These are phyloP conservation scores for Candida easanensis DNA, from an alignment of 805 yeast species.

Conservation along the genomic window DNA sequence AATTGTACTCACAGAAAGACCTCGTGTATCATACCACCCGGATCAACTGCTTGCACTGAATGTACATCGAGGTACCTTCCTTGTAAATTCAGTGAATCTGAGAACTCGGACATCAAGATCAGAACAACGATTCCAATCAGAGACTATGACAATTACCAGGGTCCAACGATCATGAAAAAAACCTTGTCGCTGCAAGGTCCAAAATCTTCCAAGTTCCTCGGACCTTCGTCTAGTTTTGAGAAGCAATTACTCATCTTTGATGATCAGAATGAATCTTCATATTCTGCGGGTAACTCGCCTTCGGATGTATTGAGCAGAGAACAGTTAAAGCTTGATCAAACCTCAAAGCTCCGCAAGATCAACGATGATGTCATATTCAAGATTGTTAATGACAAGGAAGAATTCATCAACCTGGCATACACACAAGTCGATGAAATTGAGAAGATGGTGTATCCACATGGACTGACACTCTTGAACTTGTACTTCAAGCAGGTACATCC, in stretches of 20 bases:
- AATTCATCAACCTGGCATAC: conserved; percentile 24
- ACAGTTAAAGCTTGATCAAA: conserved; percentile 15
- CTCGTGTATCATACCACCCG: conserved; percentile 21
- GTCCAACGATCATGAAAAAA: conserved; percentile 28
- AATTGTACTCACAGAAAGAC: conserved; percentile 25
- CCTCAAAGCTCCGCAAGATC: conserved; percentile 23
- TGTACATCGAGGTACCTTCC: conserved; percentile 25
- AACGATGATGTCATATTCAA: conserved; percentile 24
- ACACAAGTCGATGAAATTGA: conserved; percentile 30
- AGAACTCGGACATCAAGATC: conserved; percentile 14
- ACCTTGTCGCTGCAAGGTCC: conserved; percentile 29
- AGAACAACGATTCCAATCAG: conserved; percentile 25
- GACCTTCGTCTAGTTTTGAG: conserved; percentile 27
- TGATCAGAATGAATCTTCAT: not conserved
- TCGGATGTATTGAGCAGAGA: conserved; percentile 14
- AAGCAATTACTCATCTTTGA: conserved; percentile 21
- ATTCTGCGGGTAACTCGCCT: conserved; percentile 11
- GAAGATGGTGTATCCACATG: conserved; percentile 25
- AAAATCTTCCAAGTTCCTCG: conserved; percentile 27
- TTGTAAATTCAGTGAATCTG: conserved; percentile 23
- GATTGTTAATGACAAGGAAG: conserved; percentile 27
- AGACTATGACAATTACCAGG: conserved; percentile 28
- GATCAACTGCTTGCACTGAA: conserved; percentile 21
- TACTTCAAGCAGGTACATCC: conserved; percentile 29
- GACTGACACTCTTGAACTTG: conserved; percentile 21